phyloP scores from a whole-genome alignment of 2,329 filamentous ascomycete species.

The Cordyceps militaris region DNA sequence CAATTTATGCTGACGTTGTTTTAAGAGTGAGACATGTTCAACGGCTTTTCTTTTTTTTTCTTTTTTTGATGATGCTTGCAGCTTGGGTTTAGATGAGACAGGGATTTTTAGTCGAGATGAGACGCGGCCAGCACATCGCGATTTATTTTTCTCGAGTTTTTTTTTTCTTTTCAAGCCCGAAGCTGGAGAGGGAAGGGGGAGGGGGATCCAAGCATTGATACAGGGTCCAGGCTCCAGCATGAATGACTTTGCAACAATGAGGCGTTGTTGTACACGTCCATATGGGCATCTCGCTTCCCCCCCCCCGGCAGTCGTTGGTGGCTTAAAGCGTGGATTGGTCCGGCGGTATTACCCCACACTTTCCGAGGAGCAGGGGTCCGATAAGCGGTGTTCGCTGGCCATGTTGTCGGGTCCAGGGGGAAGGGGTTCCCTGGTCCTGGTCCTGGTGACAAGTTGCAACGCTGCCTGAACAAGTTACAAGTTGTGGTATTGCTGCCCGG shows the following conservation, averaged over 20 bases:
- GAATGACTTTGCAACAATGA: no score
- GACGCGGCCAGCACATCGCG: no score
- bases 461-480: background rate
- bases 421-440: background rate
- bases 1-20: no score
- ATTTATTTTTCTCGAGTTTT: no score
- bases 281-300: background rate
- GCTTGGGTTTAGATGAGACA: background rate
- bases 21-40: background rate
- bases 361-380: background rate
- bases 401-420: no score
- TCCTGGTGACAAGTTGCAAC: background rate
- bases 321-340: background rate
- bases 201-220: no score
- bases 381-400: no score
- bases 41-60: background rate
- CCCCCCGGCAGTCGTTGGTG: background rate
- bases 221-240: no score
- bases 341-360: background rate
- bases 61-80: background rate
- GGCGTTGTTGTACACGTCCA: no score
- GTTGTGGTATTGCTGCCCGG: background rate
- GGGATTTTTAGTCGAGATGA: no score
- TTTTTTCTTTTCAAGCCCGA: no score
- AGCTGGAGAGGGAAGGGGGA: no score